Base-by-base conservation (phyloP, 192 early-diverging fungal species). In the Geranomyces variabilis region DNA sequence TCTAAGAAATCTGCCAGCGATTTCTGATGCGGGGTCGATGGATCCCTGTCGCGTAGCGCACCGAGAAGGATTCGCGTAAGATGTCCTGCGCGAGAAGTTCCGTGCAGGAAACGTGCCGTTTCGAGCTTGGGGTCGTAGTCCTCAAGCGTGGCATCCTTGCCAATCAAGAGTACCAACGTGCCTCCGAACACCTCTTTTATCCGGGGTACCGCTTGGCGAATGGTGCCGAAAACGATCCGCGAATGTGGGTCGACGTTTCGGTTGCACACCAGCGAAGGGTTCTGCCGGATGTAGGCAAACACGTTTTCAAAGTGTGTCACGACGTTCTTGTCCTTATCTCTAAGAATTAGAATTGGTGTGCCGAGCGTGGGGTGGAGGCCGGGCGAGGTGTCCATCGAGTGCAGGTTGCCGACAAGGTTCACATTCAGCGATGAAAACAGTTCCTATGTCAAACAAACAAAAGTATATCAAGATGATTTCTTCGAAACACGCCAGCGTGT, bases 1-100 rank as follows among this genome's bases (percentile, higher is more conserved):
- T 67, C 66, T 4, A 67, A 28, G 48, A 60, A 12, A 26, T 57
- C n/a, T n/a, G n/a, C n/a, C n/a, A n/a, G n/a, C n/a, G n/a, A n/a
- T n/a, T n/a, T n/a, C n/a, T n/a, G n/a, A n/a, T n/a, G n/a, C n/a
- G n/a, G n/a, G n/a, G n/a, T n/a, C n/a, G 56, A 57, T 22, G 9
- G 28, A 45, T 9, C 30, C 48, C 24, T 22, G 21, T n/a, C 19
- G 17, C 14, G 64, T 36, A 45, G 12, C 44, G 9, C 15, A 17
- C 14, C 9, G 22, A 8, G n/a, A 71, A 14, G 14, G 21, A 9
- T 28, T 66, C 66, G 19, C n/a, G 31, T 17, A 17, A 67, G 22
- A 22, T 0, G 21, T 9, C 66, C 66, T 9, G 66, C 47, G 30
- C 47, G 66, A 21, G 66, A 67, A 28, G 7, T 22, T n/a, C 51